These are phyloP conservation scores for Myriosclerotinia duriaeana DNA, from an alignment of 2,329 filamentous ascomycete species.

Conservation along the genomic window DNA sequence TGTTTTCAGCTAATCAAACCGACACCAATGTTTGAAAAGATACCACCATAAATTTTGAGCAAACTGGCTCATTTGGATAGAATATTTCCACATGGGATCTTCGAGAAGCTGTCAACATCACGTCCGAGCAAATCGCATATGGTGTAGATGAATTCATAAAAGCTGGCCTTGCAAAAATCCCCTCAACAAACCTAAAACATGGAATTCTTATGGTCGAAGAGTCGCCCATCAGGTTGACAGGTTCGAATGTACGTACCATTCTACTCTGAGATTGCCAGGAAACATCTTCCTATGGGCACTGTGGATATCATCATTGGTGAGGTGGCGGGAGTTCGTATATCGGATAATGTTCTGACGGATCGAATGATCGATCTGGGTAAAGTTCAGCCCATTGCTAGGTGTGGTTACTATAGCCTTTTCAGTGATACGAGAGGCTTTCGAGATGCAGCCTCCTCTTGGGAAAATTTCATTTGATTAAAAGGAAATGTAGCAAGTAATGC, in stretches of 20 bases:
- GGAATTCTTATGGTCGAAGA: constrained; percentile 53
- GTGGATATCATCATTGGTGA: constrained; percentile 56
- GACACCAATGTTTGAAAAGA: constrained; percentile 51
- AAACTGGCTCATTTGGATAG: constrained; percentile 58
- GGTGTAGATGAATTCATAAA: constrained; percentile 56
- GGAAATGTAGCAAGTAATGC: constrained; percentile 45
- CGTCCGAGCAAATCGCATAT: constrained; percentile 50
- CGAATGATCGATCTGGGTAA: constrained; percentile 56
- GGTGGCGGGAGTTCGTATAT: constrained; percentile 58
- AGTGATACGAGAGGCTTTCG: constrained; percentile 55
- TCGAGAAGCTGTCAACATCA: constrained; percentile 55
- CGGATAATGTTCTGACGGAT: constrained; percentile 53
- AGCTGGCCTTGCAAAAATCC: constrained; percentile 51
- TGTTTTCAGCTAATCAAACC: constrained; percentile 61
- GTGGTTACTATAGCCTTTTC: constrained; percentile 60
- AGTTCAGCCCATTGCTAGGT: constrained; percentile 58
- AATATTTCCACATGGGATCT: constrained; percentile 58
- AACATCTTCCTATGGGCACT: constrained; percentile 57
- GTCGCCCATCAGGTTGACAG: constrained; percentile 57
- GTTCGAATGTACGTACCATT: constrained; percentile 59
- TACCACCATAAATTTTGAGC: constrained; percentile 56
- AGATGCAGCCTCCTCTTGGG: constrained; percentile 53
- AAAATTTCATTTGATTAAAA: constrained; percentile 43
- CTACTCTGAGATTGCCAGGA: constrained; percentile 54
- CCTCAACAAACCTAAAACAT: constrained; percentile 42